Conservation (phyloP, 176 grass and related monocot genomes). For the Oryza meyeriana region DNA sequence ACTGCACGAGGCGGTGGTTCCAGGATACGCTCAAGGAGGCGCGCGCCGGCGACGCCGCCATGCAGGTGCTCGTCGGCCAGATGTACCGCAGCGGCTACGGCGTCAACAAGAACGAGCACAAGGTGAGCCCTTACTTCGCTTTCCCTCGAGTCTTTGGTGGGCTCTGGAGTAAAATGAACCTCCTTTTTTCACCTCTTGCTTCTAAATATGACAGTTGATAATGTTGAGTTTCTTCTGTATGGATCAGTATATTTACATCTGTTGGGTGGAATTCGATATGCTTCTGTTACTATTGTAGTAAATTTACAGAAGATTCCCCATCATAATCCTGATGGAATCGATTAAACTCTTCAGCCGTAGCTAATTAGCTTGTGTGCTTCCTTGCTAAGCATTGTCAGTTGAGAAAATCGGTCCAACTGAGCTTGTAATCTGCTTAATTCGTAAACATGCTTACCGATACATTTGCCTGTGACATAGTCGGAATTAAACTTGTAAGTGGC, state of each 20-base stretch:
- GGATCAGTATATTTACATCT: slow-evolving; percentile 4
- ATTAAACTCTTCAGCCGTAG: neutral
- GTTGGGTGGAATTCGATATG: slow-evolving; percentile 6
- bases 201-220: slow-evolving; percentile 8
- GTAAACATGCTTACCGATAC: neutral
- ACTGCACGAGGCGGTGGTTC: slow-evolving; percentile 90
- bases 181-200: neutral
- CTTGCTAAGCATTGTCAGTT: slow-evolving; percentile 16
- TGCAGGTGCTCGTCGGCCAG: slow-evolving; percentile 95
- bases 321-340: neutral
- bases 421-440: neutral
- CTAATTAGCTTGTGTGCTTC: slow-evolving; percentile 1
- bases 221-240: neutral
- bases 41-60: slow-evolving; percentile 65
- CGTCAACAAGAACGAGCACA: slow-evolving; percentile 70
- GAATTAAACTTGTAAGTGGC: neutral
- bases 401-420: neutral
- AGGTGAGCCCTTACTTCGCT: slow-evolving; percentile 45
- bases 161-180: neutral
- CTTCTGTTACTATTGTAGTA: neutral
- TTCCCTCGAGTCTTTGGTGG: neutral
- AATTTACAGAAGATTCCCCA: neutral
- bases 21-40: slow-evolving; percentile 93
- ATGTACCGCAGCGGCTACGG: slow-evolving; percentile 96
- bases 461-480: neutral